Conservation (phyloP, 768 basidiomycete species). For the Solioccasus polychromus region DNA sequence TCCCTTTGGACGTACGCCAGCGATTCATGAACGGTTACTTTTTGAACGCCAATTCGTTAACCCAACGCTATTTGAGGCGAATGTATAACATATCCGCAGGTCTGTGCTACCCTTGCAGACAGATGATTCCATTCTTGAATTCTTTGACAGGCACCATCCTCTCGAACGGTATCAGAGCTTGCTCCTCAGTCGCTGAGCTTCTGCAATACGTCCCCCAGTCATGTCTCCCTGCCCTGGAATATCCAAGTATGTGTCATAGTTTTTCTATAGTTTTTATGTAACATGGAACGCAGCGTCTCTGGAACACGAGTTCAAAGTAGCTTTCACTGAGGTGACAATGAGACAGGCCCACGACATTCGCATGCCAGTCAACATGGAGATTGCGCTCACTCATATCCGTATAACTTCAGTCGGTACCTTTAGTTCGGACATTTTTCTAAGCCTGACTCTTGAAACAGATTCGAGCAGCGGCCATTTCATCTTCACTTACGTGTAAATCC, state of each 20-base stretch:
- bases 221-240: conserved; percentile 44
- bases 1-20: conserved; percentile 64
- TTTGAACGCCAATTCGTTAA: conserved; percentile 68
- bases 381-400: conserved; percentile 69
- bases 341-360: conserved; percentile 62
- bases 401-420: conserved; percentile 64
- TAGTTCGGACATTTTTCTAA: neutral
- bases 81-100: conserved; percentile 68
- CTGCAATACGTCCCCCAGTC: conserved; percentile 51
- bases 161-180: conserved; percentile 52
- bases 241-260: conserved; percentile 47
- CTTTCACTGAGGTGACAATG: conserved; percentile 65
- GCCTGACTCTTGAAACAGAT: conserved; percentile 38
- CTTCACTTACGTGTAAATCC: conserved; percentile 66
- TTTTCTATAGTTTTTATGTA: conserved; percentile 2
- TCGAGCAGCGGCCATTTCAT: conserved; percentile 70
- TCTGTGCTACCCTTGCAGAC: conserved; percentile 18
- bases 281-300: conserved; percentile 45
- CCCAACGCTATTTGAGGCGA: conserved; percentile 71
- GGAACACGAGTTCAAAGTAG: conserved; percentile 55
- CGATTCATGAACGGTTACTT: conserved; percentile 64
- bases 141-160: conserved; percentile 45
- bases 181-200: conserved; percentile 62
- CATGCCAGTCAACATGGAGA: conserved; percentile 66
- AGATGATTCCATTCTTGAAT: neutral